phyloP scores from a whole-genome alignment of 768 basidiomycete genomes.

The Macrocybe gigantea region DNA sequence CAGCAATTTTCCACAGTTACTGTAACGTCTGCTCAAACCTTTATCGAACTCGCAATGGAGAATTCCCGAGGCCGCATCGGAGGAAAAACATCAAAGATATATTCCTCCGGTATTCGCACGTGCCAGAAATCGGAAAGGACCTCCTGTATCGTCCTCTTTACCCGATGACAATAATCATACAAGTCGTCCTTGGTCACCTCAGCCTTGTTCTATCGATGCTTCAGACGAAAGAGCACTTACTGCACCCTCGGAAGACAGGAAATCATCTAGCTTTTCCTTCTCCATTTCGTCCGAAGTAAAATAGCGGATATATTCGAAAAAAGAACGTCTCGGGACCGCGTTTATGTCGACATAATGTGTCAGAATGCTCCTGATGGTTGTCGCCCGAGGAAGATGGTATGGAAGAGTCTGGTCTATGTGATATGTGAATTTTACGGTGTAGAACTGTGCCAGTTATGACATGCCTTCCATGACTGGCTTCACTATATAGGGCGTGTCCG shows the following conservation, averaged over 20 bases:
- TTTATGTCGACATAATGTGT: conserved; percentile 79
- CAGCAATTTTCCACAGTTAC: neutral
- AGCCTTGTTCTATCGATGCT: neutral
- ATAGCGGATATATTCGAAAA: conserved; percentile 77
- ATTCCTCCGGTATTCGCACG: conserved; percentile 69
- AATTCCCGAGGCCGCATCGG: conserved; percentile 81
- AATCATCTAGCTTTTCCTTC: conserved; percentile 79
- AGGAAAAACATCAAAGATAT: conserved; percentile 88
- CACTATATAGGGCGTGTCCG: conserved; percentile 48
- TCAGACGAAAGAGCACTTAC: conserved; percentile 30
- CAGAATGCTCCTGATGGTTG: conserved; percentile 70
- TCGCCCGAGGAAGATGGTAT: conserved; percentile 46
- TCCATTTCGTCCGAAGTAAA: conserved; percentile 78
- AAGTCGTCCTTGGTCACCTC: conserved; percentile 70
- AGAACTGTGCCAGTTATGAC: neutral
- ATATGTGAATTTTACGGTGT: conserved; percentile 1
- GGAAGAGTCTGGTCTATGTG: conserved; percentile 60
- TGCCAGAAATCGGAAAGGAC: conserved; percentile 84
- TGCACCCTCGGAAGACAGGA: conserved; percentile 64
- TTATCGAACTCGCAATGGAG: conserved; percentile 82
- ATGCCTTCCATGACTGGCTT: conserved; percentile 29
- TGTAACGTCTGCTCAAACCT: conserved; percentile 30
- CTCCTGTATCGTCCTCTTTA: conserved; percentile 78
- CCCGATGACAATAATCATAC: conserved; percentile 79
- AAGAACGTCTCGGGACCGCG: conserved; percentile 76